These are phyloP conservation scores for Haberlea rhodopensis DNA, from an alignment of 257 asterid genomes.

Conservation along the genomic window DNA sequence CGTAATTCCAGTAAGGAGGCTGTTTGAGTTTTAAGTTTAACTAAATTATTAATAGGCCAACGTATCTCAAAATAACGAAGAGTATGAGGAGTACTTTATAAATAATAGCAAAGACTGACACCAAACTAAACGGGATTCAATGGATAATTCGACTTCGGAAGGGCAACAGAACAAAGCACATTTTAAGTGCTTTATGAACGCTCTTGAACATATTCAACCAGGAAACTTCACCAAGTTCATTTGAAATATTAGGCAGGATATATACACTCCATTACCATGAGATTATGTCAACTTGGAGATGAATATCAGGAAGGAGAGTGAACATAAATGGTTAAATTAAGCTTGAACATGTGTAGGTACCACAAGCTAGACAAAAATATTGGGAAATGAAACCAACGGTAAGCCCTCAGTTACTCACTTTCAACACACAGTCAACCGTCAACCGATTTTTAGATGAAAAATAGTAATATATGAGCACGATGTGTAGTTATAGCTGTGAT, in stretches of 20 bases:
- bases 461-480: too few species aligned
- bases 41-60: conserved; percentile 1
- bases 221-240: conserved; percentile 3
- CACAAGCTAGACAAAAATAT: too few species aligned
- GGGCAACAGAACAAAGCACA: conserved; percentile 1
- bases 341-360: too few species aligned
- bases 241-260: conserved; percentile 9
- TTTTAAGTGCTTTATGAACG: background rate
- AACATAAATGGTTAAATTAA: too few species aligned
- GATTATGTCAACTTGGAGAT: background rate
- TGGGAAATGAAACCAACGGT: too few species aligned
- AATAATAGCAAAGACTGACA: conserved; percentile 6
- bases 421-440: too few species aligned
- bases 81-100: background rate
- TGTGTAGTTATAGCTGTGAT: too few species aligned
- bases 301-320: too few species aligned
- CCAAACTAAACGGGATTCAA: background rate
- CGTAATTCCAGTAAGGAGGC: background rate
- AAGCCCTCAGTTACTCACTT: too few species aligned
- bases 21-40: conserved; percentile 19
- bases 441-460: too few species aligned
- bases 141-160: background rate
- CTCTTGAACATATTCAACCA: background rate
- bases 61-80: conserved; percentile 9
- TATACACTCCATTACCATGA: conserved; percentile 3